These are phyloP conservation scores for Sordaria brevicollis DNA, from an alignment of 495 filamentous ascomycete species.

Conservation along the genomic window DNA sequence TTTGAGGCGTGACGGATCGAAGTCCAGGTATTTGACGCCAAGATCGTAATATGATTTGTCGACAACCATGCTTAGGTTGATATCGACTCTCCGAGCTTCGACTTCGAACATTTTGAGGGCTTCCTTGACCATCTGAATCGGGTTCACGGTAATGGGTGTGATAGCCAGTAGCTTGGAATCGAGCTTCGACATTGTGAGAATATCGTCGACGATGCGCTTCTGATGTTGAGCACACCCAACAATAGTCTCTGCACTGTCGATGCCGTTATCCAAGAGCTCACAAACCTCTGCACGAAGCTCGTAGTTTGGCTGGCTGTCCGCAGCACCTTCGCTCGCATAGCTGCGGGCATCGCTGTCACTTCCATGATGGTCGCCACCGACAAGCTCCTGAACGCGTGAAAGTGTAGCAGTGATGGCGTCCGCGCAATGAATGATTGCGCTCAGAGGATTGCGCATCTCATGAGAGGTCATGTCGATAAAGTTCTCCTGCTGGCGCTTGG, in stretches of 20 bases:
- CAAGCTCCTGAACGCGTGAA: conserved; percentile 18
- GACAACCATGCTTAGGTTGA: conserved; percentile 51
- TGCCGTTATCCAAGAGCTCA: conserved; percentile 38
- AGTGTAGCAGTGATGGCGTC: conserved; percentile 37
- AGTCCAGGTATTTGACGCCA: conserved; percentile 51
- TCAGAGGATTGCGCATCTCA: conserved; percentile 68
- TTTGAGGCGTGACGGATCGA: conserved; percentile 60
- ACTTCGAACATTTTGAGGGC: conserved; percentile 64
- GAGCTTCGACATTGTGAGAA: conserved; percentile 68
- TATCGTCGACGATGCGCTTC: conserved; percentile 71
- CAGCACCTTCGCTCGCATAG: not conserved
- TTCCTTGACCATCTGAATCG: conserved; percentile 47
- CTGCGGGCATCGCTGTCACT: not conserved
- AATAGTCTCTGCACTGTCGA: conserved; percentile 69
- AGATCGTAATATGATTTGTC: conserved; percentile 46
- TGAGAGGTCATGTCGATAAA: conserved; percentile 75
- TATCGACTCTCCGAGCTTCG: conserved; percentile 54
- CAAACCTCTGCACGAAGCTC: conserved; percentile 10
- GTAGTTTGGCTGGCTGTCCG: not conserved
- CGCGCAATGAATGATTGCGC: conserved; percentile 61
- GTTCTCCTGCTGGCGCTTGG: conserved; percentile 46
- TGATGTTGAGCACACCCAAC: conserved; percentile 66
- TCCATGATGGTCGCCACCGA: conserved; percentile 2
- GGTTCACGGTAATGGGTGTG: conserved; percentile 55
- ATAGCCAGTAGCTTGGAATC: conserved; percentile 62